phyloP scores from a whole-genome alignment of 1,139 yeast genomes.

The Pichia sp. region DNA sequence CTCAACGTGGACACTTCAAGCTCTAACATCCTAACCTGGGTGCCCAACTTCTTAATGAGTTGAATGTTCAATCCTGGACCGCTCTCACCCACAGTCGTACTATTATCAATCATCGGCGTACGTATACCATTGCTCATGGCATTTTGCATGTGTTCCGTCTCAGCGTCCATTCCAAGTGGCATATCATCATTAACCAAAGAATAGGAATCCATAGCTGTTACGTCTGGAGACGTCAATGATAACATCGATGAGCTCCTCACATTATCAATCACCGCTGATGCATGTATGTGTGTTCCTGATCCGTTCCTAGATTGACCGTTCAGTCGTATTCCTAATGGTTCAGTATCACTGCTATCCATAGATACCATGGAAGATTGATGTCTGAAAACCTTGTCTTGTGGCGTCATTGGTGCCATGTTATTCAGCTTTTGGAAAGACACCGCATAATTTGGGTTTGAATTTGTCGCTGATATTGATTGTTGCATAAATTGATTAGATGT shows the following conservation, averaged over 20 bases:
- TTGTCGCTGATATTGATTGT: conserved; percentile 20
- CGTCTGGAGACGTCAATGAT: conserved; percentile 2
- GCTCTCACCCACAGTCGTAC: conserved; percentile 7
- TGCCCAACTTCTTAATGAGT: conserved; percentile 62
- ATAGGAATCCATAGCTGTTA: background rate
- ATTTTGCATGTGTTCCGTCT: no score
- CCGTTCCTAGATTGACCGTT: background rate
- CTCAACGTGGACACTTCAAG: conserved; percentile 61
- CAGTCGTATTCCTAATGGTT: conserved; percentile 7
- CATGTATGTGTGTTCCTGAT: background rate
- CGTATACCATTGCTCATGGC: conserved; percentile 18
- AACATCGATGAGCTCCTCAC: no score
- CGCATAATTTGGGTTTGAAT: conserved; percentile 11
- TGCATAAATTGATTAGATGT: background rate
- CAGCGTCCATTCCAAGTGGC: conserved; percentile 19
- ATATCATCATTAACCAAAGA: conserved; percentile 11
- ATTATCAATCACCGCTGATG: background rate
- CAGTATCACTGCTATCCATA: conserved; percentile 8
- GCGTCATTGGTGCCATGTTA: conserved; percentile 10
- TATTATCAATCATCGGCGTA: conserved; percentile 1
- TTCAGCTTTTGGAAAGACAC: conserved; percentile 11
- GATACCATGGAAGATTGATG: conserved; percentile 16
- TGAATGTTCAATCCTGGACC: conserved; percentile 39
- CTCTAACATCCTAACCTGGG: conserved; percentile 73
- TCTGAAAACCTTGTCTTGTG: conserved; percentile 16